Evolutionary conservation across 108 stramenopile genomes (phyloP), one percentile per base, ranked within the genome.

Genomic region (Aureococcus anophagefferens): DNA sequence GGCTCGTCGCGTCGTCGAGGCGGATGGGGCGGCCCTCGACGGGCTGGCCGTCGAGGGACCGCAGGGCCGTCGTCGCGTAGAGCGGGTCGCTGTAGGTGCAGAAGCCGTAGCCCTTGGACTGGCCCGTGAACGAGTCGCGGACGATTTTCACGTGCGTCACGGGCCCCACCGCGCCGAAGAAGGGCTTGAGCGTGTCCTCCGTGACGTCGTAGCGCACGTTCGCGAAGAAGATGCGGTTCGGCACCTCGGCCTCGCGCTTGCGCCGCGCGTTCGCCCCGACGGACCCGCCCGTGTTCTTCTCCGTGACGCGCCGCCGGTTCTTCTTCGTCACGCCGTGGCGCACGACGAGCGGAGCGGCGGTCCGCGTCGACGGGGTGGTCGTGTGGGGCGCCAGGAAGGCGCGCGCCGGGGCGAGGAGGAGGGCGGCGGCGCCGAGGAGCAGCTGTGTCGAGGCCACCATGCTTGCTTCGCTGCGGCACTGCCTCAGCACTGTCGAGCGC

Each of bases 51-150:
- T 83, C 78, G 34, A 86, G 72, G 46, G 69, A 65, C 72, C 86
- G 87, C 85, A 92, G 83, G 46, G 87, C 88, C 30, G 80, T 74
- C 3, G 90, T 91, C 31, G 93, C 93, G 73, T 69, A 89, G 73
- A 91, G 85, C 3, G 91, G 84, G 63, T 90, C 87, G 37, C 77
- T 81, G 82, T 92, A 92, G 46, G 74, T 79, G 15, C 84, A 44
- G 81, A 94, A 94, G 34, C 88, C 93, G 75, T 89, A 94, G 0
- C 93, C 93, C 83, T 92, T 92, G 62, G 87, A 87, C 69, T 87
- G 66, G 16, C 85, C 85, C 37, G 91, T 91, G 68, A 87, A 91
- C 90, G 91, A 94, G 69, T 94, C 93, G 32, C 83, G 72, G 64
- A 94, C 83, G 16, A 93, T 68, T 74, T 64, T 75, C 71, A 79